Percentiles rank a stretch among this genome's conserved stretches.
phyloP scores from a whole-genome alignment of 1,139 yeast genomes.

The Debaryomyces fabryi region DNA sequence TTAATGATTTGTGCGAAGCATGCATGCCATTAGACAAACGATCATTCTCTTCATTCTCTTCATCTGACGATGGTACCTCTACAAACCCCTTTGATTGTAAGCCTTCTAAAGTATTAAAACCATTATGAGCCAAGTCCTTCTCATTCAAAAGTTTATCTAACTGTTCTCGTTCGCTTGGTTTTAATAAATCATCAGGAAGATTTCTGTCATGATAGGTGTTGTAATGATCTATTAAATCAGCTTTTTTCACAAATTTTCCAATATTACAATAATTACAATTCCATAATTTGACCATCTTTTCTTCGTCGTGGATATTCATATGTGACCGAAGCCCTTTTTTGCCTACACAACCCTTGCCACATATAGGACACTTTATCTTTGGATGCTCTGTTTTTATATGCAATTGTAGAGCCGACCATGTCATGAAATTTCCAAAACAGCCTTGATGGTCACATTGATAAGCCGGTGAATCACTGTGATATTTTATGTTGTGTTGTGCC shows the following conservation, averaged over 20 bases:
- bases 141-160: slow-evolving; percentile 25
- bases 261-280: slow-evolving; percentile 55
- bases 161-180: slow-evolving; percentile 26
- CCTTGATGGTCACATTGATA: slow-evolving; percentile 66
- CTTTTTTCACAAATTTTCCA: slow-evolving; percentile 38
- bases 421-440: slow-evolving; percentile 62
- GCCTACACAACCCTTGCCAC: slow-evolving; percentile 79
- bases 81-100: slow-evolving; percentile 1
- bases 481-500: slow-evolving; percentile 61
- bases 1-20: slow-evolving; percentile 28
- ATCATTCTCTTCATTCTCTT: slow-evolving; percentile 16
- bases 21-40: slow-evolving; percentile 9
- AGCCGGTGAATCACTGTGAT: slow-evolving; percentile 57
- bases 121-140: slow-evolving; percentile 12
- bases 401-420: slow-evolving; percentile 75
- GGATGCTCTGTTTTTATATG: slow-evolving; percentile 80
- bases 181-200: slow-evolving; percentile 37
- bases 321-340: slow-evolving; percentile 71
- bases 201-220: slow-evolving; percentile 45
- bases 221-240: slow-evolving; percentile 46
- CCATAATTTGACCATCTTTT: slow-evolving; percentile 58
- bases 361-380: slow-evolving; percentile 61
- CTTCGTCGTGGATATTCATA: slow-evolving; percentile 59
- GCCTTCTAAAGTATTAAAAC: slow-evolving; percentile 3
- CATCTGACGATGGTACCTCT: slow-evolving; percentile 12